Base-by-base conservation (phyloP, 345 rosid species). In the Salix arbutifolia region DNA sequence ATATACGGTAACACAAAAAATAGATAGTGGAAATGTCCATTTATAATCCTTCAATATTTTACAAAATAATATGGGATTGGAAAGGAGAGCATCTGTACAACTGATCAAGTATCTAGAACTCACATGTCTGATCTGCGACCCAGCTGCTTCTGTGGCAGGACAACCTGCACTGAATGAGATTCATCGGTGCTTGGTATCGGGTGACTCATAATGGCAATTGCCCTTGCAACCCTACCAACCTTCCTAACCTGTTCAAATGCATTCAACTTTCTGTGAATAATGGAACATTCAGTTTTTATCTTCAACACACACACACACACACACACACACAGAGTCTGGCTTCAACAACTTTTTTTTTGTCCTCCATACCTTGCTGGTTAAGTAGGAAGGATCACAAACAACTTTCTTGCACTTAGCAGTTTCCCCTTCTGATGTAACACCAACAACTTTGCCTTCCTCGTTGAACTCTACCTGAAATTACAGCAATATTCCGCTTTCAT, bases 341-440 rank as follows among this genome's bases (percentile, higher is more conserved):
- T 50, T 60, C 74, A 31, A 14, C 31, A 10, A 3, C 71, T 21
- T 2, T 8, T n/a, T 9, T 21, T 53, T 9, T 16, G 48, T 38
- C 76, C 70, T 42, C 18, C n/a, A 76, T 86, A 96, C 98, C 97
- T 94, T 96, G 87, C 76, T 79, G 10, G 93, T 86, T 40, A 94
- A 86, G 89, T 91, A 96, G 37, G 97, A 96, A 73, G 98, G 99
- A 75, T 96, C 98, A 28, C 99, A 94, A 69, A 96, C 99, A 84
- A 94, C 92, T 85, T 94, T 96, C 83, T 92, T 92, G 89, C 98
- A 91, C 84, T 74, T 90, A n/a, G 98, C 99, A 76, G 99, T 96
- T 89, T 91, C 97, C 68, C 99, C 98, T 84, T 93, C 99, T 14
- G 99, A 96, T 35, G 98, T 92, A 67, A 96, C 99, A 79, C 98